Evolutionary conservation across 2,329 filamentous ascomycete genomes (phyloP), one percentile per base, ranked within the genome.

Genomic region (Lasiodiplodia hormozganensis): DNA sequence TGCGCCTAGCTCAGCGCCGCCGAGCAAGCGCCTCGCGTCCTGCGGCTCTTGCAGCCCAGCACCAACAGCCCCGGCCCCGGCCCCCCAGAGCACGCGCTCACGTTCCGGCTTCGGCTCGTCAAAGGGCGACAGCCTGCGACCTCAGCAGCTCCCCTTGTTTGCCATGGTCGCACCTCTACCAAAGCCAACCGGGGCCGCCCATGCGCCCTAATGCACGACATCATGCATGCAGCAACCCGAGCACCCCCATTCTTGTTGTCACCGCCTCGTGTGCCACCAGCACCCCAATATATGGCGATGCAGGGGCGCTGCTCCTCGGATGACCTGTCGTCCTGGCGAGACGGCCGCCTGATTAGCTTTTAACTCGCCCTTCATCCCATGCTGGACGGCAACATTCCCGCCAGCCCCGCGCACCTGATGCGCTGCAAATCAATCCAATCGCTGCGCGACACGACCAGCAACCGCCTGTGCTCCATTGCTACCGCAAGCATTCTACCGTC

Each of bases 151-250:
- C 36, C 51, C 43, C 65, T 57, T 49, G 51, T 66, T 36, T 49
- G 40, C 62, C 8, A 10, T n/a, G 14, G 65, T 67, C 65, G 34
- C 65, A 67, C 65, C 49, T 43, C 21, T 38, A 36, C 11, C 56
- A 23, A 4, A 8, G 34, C 56, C 56, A 65, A 47, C 64, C 64
- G 52, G 38, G 65, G 47, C 11, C 38, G 31, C 18, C 57, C 64
- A 66, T 66, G 64, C 64, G 25, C 36, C 38, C 28, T 67, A 67
- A 67, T 67, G 65, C 65, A 58, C 65, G 65, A 67, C 65, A 67
- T 58, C 65, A 67, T 58, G 65, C 65, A 67, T 67, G 58, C 58
- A 62, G 58, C 58, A 62, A 36, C 23, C 57, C 57, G 28, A 16
- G 23, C 31, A 25, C 38, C 56, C 51, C 53, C 53, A 36, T 58